These are phyloP conservation scores for Phytophthora citrophthora DNA, from an alignment of 352 stramenopile species.

Conservation along the genomic window DNA sequence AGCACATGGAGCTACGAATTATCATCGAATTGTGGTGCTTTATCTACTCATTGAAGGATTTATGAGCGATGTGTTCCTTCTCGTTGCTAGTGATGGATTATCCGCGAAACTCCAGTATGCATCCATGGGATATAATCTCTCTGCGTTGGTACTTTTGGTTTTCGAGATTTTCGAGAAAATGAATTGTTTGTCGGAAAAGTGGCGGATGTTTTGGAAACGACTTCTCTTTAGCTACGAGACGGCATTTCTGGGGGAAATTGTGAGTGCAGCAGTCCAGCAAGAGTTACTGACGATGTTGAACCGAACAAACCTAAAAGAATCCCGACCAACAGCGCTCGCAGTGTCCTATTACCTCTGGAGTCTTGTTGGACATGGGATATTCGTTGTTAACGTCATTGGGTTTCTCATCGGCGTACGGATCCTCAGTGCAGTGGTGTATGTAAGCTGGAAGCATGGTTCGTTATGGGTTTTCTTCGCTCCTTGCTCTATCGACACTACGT, in stretches of 20 bases:
- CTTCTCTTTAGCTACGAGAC: slow-evolving; percentile 29
- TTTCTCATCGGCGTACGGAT: slow-evolving; percentile 19
- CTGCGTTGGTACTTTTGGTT: slow-evolving; percentile 21
- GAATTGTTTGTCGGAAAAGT: slow-evolving; percentile 5
- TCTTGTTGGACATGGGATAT: slow-evolving; percentile 18
- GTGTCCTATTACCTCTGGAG: slow-evolving; percentile 34
- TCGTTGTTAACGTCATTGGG: slow-evolving; percentile 18
- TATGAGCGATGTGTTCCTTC: slow-evolving; percentile 34
- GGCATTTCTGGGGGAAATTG: slow-evolving; percentile 21
- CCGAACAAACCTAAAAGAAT: slow-evolving; percentile 20
- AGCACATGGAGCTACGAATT: slow-evolving; percentile 15
- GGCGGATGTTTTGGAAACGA: slow-evolving; percentile 15
- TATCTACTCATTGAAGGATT: slow-evolving; percentile 33
- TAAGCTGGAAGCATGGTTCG: background rate
- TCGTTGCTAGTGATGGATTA: slow-evolving; percentile 25
- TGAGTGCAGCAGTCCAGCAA: slow-evolving; percentile 17
- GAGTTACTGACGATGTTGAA: slow-evolving; percentile 20
- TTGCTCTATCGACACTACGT: slow-evolving; percentile 20
- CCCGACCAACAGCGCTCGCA: slow-evolving; percentile 1
- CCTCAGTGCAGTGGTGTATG: background rate
- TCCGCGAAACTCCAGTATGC: slow-evolving; percentile 22
- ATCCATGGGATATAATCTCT: slow-evolving; percentile 35
- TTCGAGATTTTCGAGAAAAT: slow-evolving; percentile 32
- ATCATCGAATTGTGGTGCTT: slow-evolving; percentile 15
- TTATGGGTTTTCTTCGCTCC: slow-evolving; percentile 1